Base-by-base conservation (phyloP, 306 rosid genomes). In the Biancaea sappan region DNA sequence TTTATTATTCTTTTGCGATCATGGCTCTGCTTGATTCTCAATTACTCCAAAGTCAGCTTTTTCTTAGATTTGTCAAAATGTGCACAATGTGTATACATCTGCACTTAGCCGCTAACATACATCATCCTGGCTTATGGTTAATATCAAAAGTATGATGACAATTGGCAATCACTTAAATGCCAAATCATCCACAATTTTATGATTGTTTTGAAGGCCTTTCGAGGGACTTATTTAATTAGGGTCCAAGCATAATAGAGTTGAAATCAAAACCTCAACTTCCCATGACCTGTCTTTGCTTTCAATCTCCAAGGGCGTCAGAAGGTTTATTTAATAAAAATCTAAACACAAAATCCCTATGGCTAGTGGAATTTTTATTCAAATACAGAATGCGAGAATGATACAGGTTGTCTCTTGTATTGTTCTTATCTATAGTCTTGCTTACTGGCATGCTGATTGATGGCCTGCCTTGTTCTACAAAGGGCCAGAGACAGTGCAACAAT, bases 301-400 rank as follows among this genome's bases (percentile, higher is more conserved):
- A 37, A 31, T 21, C 46, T 19, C 13, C 34, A 75, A 53, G 28
- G 48, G n/a, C 9, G 25, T 22, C 29, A 29, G 28, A 19, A 29
- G 71, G 69, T 48, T 69, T 70, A 47, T 69, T 15, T 35, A 21
- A 18, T 69, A 6, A 53, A 53, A 29, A 71, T 40, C 68, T 63
- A 15, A 24, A 21, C 29, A 19, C 21, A 29, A 25, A 18, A 65
- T 41, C 57, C 25, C 32, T 24, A 19, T 61, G 48, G 21, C 22
- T 72, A 19, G 35, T 56, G 40, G 22, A 64, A 44, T 24, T 47
- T 43, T 32, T 70, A 21, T 18, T 15, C 26, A 22, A 26, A 25
- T 64, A 43, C 54, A 51, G 18, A 51, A 19, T 8, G 22, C 4
- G 34, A 48, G 51, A 47, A 14, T 60, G n/a, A n/a, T 8, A 50